These are phyloP conservation scores for Claviceps sp. DNA, from an alignment of 2,329 filamentous ascomycete species.

Conservation along the genomic window DNA sequence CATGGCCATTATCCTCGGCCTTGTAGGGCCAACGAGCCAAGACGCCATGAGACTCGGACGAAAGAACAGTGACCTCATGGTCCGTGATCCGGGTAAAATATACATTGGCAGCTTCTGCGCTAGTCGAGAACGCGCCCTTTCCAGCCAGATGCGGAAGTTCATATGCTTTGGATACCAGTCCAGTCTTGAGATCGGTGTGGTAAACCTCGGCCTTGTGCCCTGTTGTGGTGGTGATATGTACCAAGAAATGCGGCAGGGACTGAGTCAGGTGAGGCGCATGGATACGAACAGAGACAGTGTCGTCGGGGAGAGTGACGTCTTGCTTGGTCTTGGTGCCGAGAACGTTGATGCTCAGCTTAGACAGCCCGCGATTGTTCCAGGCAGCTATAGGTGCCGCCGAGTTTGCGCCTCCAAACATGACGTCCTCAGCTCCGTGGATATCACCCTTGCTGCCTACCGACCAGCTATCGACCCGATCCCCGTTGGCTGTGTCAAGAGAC, in stretches of 20 bases:
- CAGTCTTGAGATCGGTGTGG: slow-evolving; percentile 61
- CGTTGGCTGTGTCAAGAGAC: slow-evolving; percentile 58
- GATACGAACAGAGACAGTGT: slow-evolving; percentile 42
- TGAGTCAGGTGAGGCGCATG: slow-evolving; percentile 63
- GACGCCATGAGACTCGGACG: slow-evolving; percentile 63
- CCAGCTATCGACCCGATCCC: slow-evolving; percentile 58
- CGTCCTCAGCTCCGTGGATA: slow-evolving; percentile 47
- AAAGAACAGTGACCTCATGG: slow-evolving; percentile 59
- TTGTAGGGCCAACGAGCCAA: slow-evolving; percentile 61
- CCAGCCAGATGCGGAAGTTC: slow-evolving; percentile 59
- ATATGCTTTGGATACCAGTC: slow-evolving; percentile 62
- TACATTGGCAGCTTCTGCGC: slow-evolving; percentile 64
- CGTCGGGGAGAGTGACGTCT: slow-evolving; percentile 36
- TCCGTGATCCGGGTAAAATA: slow-evolving; percentile 77
- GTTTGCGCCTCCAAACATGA: slow-evolving; percentile 65
- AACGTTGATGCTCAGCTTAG: slow-evolving; percentile 58
- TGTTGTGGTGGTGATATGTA: slow-evolving; percentile 58
- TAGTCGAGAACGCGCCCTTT: slow-evolving; percentile 64
- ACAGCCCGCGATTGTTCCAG: slow-evolving; percentile 53
- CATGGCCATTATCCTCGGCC: slow-evolving; percentile 25
- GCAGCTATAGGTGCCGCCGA: slow-evolving; percentile 61
- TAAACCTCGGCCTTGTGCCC: slow-evolving; percentile 78
- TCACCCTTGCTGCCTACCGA: slow-evolving; percentile 62
- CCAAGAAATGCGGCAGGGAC: slow-evolving; percentile 69
- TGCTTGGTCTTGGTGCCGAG: slow-evolving; percentile 46